phyloP scores from a whole-genome alignment of 2,329 filamentous ascomycete genomes.

The Stemphylium lycopersici region DNA sequence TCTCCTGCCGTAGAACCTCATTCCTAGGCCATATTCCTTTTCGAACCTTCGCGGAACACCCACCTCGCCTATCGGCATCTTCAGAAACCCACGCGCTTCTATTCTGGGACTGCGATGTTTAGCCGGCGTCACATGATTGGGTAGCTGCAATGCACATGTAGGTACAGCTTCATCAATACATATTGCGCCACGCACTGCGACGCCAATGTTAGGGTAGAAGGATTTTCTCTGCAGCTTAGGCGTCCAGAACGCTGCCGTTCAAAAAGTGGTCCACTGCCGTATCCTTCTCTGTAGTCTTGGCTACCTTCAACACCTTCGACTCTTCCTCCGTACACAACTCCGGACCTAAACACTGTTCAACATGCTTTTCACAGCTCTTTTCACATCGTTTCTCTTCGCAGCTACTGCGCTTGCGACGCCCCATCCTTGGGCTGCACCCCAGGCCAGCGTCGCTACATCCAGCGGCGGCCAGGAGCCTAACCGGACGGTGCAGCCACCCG shows the following conservation, averaged over 20 bases:
- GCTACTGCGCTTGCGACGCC: slow-evolving; percentile 25
- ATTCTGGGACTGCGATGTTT: neutral
- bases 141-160: neutral
- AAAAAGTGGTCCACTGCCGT: too few relatives aligned
- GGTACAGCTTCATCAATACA: slow-evolving; percentile 1
- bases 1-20: too few relatives aligned
- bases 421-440: slow-evolving; percentile 23
- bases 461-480: slow-evolving; percentile 4
- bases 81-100: neutral
- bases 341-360: neutral
- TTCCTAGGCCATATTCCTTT: neutral
- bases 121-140: neutral
- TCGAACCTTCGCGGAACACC: neutral
- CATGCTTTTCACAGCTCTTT: slow-evolving; percentile 26
- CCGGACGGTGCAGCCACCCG: slow-evolving; percentile 16
- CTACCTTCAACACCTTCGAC: neutral
- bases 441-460: slow-evolving; percentile 8
- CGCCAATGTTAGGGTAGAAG: neutral
- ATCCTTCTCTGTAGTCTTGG: neutral
- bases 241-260: neutral
- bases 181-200: neutral
- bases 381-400: slow-evolving; percentile 23
- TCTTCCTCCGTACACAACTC: neutral
- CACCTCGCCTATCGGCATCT: slow-evolving; percentile 1
- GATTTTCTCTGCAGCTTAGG: neutral